Evolutionary conservation across 805 yeast genomes (phyloP), one percentile per base, ranked within the genome.

Genomic region (Schizosaccharomyces japonicus): DNA sequence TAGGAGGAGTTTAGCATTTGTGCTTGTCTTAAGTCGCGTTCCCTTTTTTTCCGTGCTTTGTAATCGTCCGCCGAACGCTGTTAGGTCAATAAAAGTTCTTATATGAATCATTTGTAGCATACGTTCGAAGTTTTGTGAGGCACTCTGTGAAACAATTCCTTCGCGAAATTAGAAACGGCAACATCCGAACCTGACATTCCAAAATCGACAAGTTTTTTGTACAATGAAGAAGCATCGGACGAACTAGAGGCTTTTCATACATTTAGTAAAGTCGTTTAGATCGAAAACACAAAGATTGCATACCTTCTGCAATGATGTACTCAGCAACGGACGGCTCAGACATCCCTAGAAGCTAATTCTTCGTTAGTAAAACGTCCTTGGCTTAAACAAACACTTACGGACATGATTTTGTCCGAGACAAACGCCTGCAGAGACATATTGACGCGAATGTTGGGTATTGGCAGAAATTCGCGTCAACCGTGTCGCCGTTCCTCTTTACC

Each of bases 281-380:
- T n/a, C n/a, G n/a, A n/a, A n/a, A n/a, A n/a, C n/a, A 30, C n/a
- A 30, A 15, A 19, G 40, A 36, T 11, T 15, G 17, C 19, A 19
- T 19, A 15, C 17, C 10, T 29, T 29, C 34, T 11, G 47, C 47
- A 5, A 45, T 31, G 31, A 45, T 13, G 26, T 45, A 45, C 15
- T 45, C 47, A 17, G 30, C 47, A 7, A 45, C 33, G 21, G 47
- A 23, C 8, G 47, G 36, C 17, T 45, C 47, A 13, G 36, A 45
- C 39, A 30, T 32, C 6, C 47, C 47, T 17, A 45, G 28, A 26
- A 42, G 42, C 13, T 25, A 17, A 36, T n/a, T 30, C 32, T 30
- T 10, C 13, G n/a, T 30, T 30, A n/a, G 10, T 30, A 30, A n/a
- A 30, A 30, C 32, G 32, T 30, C n/a, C n/a, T 30, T 30, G 32